Conservation (phyloP, 139 green algal species). For the Desmodesmus armatus region DNA sequence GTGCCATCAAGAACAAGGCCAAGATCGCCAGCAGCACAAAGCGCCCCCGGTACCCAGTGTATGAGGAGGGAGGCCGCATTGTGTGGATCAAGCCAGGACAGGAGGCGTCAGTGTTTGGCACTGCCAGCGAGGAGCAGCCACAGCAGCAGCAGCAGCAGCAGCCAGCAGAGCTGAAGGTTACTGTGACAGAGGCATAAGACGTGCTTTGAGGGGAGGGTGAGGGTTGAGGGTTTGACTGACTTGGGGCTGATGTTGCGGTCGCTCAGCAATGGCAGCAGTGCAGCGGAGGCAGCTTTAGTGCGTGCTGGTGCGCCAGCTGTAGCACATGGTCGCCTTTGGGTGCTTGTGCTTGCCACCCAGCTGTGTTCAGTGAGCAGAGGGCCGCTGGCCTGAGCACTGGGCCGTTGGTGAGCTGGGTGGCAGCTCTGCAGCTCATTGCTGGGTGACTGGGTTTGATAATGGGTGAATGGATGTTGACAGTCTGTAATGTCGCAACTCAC, state of each 20-base stretch:
- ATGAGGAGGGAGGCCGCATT: constrained; percentile 70
- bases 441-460: too few relatives aligned
- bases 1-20: constrained; percentile 92
- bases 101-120: constrained; percentile 51
- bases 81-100: constrained; percentile 65
- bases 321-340: too few relatives aligned
- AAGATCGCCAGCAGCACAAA: constrained; percentile 87
- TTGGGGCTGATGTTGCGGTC: background rate
- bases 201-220: background rate
- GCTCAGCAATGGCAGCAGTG: too few relatives aligned
- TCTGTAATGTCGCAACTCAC: too few relatives aligned
- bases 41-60: constrained; percentile 68
- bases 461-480: too few relatives aligned
- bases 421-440: too few relatives aligned
- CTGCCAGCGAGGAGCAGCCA: constrained; percentile 6
- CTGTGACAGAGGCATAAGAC: constrained; percentile 24
- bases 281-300: too few relatives aligned
- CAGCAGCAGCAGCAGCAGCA: background rate
- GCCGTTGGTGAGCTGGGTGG: too few relatives aligned
- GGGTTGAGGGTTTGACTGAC: background rate
- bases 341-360: too few relatives aligned
- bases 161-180: constrained; percentile 43
- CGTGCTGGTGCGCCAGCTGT: too few relatives aligned
- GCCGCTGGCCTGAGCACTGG: too few relatives aligned
- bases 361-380: too few relatives aligned